These are phyloP conservation scores for Boletellus deceptivus DNA, from an alignment of 1,284 basidiomycete genomes.

Conservation along the genomic window DNA sequence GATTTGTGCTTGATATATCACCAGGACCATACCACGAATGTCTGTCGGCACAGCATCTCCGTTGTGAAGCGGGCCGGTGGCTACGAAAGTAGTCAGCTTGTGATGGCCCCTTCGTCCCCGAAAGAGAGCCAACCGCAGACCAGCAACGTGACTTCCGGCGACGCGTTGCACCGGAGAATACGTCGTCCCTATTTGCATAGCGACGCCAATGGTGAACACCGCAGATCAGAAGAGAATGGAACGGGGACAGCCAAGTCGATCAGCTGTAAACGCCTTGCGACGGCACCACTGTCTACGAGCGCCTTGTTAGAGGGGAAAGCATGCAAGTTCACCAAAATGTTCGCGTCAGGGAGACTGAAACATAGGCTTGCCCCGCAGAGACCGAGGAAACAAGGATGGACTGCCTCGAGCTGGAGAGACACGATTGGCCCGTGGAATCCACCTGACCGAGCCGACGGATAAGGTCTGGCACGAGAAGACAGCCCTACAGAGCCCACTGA, in stretches of 20 bases:
- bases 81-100: slow-evolving; percentile 32
- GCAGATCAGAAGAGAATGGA: slow-evolving; percentile 78
- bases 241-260: slow-evolving; percentile 66
- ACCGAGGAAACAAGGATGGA: slow-evolving; percentile 78
- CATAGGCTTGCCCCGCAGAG: slow-evolving; percentile 60
- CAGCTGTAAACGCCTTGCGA: slow-evolving; percentile 74
- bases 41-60: slow-evolving; percentile 79
- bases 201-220: slow-evolving; percentile 70
- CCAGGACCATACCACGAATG: slow-evolving; percentile 69
- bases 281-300: slow-evolving; percentile 50
- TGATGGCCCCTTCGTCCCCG: slow-evolving; percentile 32
- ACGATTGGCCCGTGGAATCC: slow-evolving; percentile 46
- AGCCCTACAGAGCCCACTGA: slow-evolving; percentile 50
- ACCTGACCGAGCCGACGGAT: slow-evolving; percentile 62
- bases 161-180: slow-evolving; percentile 64
- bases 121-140: too few species aligned
- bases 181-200: slow-evolving; percentile 67
- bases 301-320: background rate
- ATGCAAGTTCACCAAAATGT: slow-evolving; percentile 53
- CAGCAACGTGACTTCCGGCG: slow-evolving; percentile 58
- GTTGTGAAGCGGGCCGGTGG: slow-evolving; percentile 79
- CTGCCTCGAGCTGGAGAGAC: slow-evolving; percentile 61
- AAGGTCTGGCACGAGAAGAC: slow-evolving; percentile 80
- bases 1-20: slow-evolving; percentile 76
- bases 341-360: background rate